phyloP scores from a whole-genome alignment of 495 filamentous ascomycete species.

The Aspergillus olivimuriae region DNA sequence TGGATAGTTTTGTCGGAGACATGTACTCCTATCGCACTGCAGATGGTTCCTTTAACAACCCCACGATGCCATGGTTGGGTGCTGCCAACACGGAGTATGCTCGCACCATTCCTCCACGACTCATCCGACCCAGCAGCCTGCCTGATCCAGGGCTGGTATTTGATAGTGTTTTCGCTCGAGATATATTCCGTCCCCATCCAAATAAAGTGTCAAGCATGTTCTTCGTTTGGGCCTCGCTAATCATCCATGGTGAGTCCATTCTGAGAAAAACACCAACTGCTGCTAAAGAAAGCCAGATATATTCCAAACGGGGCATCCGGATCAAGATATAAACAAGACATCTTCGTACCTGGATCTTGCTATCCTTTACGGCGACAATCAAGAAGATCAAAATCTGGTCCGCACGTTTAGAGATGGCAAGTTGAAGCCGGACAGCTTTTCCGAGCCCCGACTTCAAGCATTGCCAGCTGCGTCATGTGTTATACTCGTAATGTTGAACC shows the following conservation, averaged over 20 bases:
- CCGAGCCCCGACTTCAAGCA: slow-evolving; percentile 39
- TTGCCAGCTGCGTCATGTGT: slow-evolving; percentile 43
- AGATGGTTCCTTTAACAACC: slow-evolving; percentile 28
- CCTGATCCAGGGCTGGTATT: slow-evolving; percentile 16
- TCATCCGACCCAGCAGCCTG: slow-evolving; percentile 5
- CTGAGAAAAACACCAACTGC: neutral
- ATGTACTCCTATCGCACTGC: slow-evolving; percentile 27
- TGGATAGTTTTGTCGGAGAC: slow-evolving; percentile 7
- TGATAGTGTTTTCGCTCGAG: slow-evolving; percentile 1
- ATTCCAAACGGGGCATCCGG: slow-evolving; percentile 40
- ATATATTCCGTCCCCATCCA: neutral
- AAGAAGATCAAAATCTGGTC: slow-evolving; percentile 39
- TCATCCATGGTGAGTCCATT: slow-evolving; percentile 35
- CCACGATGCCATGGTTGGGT: neutral
- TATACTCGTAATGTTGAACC: slow-evolving; percentile 35
- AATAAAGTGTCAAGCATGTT: slow-evolving; percentile 36
- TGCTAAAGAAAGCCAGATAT: slow-evolving; percentile 21
- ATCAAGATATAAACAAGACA: slow-evolving; percentile 40
- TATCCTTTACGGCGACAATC: slow-evolving; percentile 46
- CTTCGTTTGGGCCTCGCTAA: slow-evolving; percentile 43
- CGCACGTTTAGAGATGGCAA: slow-evolving; percentile 40
- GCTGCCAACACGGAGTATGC: neutral
- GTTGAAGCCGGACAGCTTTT: slow-evolving; percentile 50
- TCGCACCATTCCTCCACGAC: neutral
- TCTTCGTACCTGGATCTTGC: slow-evolving; percentile 54